Evolutionary conservation across 1,139 yeast species (phyloP).

Genomic region (Candida anutae): DNA sequence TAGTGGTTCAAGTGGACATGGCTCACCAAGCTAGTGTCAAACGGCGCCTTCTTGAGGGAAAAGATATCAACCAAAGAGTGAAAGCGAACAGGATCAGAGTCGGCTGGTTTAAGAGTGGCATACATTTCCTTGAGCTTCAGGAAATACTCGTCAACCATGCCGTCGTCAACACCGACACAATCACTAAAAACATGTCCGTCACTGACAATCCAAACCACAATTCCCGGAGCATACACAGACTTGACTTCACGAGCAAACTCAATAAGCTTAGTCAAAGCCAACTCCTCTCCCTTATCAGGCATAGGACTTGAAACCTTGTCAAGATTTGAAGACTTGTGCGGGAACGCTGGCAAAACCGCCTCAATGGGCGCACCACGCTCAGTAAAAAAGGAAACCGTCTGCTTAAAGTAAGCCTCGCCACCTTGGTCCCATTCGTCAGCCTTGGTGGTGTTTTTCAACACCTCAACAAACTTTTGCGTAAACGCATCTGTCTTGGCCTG

Average conservation of each 20-base stretch:
- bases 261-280: slow-evolving; percentile 28
- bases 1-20: slow-evolving; percentile 22
- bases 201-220: slow-evolving; percentile 49
- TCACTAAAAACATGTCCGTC: slow-evolving; percentile 64
- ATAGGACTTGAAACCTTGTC: slow-evolving; percentile 43
- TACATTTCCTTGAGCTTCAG: slow-evolving; percentile 35
- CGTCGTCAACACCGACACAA: slow-evolving; percentile 49
- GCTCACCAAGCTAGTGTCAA: slow-evolving; percentile 12
- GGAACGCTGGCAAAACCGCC: slow-evolving; percentile 58
- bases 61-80: slow-evolving; percentile 32
- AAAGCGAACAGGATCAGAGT: slow-evolving; percentile 21
- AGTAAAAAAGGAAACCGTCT: slow-evolving; percentile 40
- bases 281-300: slow-evolving; percentile 44
- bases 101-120: slow-evolving; percentile 17
- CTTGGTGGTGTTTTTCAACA: slow-evolving; percentile 39
- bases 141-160: slow-evolving; percentile 42
- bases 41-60: slow-evolving; percentile 12
- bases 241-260: slow-evolving; percentile 24
- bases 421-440: slow-evolving; percentile 43
- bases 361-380: slow-evolving; percentile 39
- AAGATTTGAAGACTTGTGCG: slow-evolving; percentile 52
- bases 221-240: slow-evolving; percentile 45
- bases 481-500: slow-evolving; percentile 11
- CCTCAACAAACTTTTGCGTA: slow-evolving; percentile 27
- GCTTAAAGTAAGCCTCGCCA: slow-evolving; percentile 35